Evolutionary conservation across 192 early-diverging fungal species (phyloP), one percentile per base, ranked within the genome.

Genomic region (Coemansia sp.): DNA sequence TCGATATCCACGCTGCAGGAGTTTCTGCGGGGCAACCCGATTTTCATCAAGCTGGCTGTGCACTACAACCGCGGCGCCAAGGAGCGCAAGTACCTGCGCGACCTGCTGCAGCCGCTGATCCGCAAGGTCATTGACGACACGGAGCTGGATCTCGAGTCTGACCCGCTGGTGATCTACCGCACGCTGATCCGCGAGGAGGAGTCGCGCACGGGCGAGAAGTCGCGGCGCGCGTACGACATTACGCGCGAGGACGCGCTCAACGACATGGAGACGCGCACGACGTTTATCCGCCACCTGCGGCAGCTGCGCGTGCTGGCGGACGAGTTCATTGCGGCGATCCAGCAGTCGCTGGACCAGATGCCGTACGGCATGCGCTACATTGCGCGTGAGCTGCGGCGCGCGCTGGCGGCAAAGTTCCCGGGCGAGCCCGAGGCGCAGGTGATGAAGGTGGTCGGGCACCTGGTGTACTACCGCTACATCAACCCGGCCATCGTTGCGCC

Each of bases 401-500:
- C 85, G 5, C 82, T 98, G 65, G 77, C 83, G 27, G 80, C 74
- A 25, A 92, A 94, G 62, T 99, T 98, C 84, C 89, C 89, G 0
- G 77, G 87, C 0, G 87, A 92, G 65, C 70, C 84, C 9, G 89
- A 92, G 50, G 83, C 83, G 25, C 88, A 90, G 54, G 89, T 98
- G 44, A 86, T 88, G 51, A 91, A 89, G 65, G 83, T 95, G 29
- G 87, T 99, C 28, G 95, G 96, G 3, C 92, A 99, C 58, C 77
- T 98, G 59, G 87, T 99, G 22, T 99, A 96, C 81, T 98, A 99
- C 75, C 88, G 95, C 32, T 99, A 98, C 75, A 90, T 99, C 68
- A 98, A 94, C 76, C 98, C 98, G 19, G 96, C 91, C 4, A 97
- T 99, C 58, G 86, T 95, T 79, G 92, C 97, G 19, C 98, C 98